Percentiles rank a stretch among this genome's conserved stretches.
These are phyloP conservation scores for Rachicladosporium sp. DNA, from an alignment of 2,329 filamentous ascomycete species.

Conservation along the genomic window DNA sequence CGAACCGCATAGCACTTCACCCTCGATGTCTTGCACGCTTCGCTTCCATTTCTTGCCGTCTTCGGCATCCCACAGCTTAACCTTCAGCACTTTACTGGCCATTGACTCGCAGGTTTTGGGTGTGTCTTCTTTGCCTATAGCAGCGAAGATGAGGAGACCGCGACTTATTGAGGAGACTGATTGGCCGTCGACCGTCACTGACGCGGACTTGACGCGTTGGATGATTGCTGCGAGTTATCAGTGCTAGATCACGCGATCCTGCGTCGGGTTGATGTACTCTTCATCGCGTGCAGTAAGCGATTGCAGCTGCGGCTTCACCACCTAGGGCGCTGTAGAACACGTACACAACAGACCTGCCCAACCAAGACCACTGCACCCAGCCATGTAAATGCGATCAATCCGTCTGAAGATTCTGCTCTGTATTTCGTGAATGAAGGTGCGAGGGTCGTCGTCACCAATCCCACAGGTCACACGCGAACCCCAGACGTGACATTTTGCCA, in stretches of 20 bases:
- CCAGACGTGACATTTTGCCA: too few relatives aligned
- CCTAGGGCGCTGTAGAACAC: too few relatives aligned
- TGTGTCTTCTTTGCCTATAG: slow-evolving; percentile 80
- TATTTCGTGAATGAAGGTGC: too few relatives aligned
- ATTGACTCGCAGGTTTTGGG: slow-evolving; percentile 75
- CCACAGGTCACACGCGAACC: too few relatives aligned
- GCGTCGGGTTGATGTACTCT: slow-evolving; percentile 23
- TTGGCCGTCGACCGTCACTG: slow-evolving; percentile 85
- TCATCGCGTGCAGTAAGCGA: slow-evolving; percentile 20
- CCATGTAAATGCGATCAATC: too few relatives aligned
- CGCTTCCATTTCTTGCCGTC: slow-evolving; percentile 81
- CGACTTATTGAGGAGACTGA: slow-evolving; percentile 83
- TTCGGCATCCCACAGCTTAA: slow-evolving; percentile 80
- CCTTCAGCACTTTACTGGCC: slow-evolving; percentile 74
- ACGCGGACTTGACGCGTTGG: slow-evolving; percentile 87
- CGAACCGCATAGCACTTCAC: slow-evolving; percentile 88
- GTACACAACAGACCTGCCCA: too few relatives aligned
- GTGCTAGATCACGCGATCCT: background rate
- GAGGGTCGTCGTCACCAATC: too few relatives aligned
- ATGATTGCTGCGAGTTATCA: slow-evolving; percentile 56
- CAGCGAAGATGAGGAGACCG: slow-evolving; percentile 82
- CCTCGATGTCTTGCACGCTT: slow-evolving; percentile 74
- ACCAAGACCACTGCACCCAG: too few relatives aligned
- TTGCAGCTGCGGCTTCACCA: too few relatives aligned
- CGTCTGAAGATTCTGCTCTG: too few relatives aligned